Percentiles rank a stretch among this genome's conserved stretches.
Evolutionary conservation across 2,329 filamentous ascomycete species (phyloP).

Genomic region (Calycina herbarum): DNA sequence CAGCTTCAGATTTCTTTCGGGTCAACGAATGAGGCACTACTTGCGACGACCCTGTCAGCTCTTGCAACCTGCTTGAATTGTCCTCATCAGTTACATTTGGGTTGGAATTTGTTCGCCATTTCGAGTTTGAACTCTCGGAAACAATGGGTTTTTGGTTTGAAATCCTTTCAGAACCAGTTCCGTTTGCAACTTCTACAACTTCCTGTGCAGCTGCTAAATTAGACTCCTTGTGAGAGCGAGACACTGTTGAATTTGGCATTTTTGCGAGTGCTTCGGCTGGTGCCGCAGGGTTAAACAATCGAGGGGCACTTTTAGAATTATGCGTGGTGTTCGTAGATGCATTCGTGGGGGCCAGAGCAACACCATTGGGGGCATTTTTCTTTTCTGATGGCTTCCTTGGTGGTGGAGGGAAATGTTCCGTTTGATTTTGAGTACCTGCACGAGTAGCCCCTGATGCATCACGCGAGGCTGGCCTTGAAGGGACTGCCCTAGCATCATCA

Average conservation of each 20-base stretch:
- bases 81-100: not conserved
- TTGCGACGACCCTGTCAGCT: not conserved
- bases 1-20: not conserved
- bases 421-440: not conserved
- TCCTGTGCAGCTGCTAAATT: not conserved
- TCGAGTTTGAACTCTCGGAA: not conserved
- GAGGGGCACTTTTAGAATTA: not conserved
- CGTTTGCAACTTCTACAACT: not conserved
- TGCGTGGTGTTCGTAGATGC: not conserved
- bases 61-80: not conserved
- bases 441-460: not conserved
- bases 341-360: not conserved
- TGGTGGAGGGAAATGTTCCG: not conserved
- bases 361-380: not conserved
- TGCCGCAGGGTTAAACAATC: not conserved
- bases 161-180: not conserved
- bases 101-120: not conserved
- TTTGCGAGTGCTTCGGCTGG: not conserved
- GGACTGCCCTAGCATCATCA: not conserved
- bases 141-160: not conserved
- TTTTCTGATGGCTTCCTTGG: conserved; percentile 8
- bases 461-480: not conserved
- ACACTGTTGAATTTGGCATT: not conserved
- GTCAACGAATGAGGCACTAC: not conserved
- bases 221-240: not conserved